phyloP scores from a whole-genome alignment of 768 basidiomycete genomes.

The Clavaria fumosa region DNA sequence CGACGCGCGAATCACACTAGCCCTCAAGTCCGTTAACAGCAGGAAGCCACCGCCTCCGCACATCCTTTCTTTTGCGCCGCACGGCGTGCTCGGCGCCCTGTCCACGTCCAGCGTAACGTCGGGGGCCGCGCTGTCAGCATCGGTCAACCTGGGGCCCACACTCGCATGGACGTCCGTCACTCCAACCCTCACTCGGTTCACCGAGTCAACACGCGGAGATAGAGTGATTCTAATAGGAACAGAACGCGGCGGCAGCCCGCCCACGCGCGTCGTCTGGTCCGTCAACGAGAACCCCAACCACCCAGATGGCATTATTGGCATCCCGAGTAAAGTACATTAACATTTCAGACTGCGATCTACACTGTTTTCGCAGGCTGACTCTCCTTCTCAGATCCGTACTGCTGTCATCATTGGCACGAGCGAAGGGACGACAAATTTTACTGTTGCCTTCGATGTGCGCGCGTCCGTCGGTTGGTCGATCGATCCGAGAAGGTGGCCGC shows the following conservation, averaged over 20 bases:
- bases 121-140: background rate
- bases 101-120: slow-evolving; percentile 1
- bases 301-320: slow-evolving; percentile 1
- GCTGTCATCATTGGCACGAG: background rate
- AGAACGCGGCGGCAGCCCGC: background rate
- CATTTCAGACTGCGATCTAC: too few relatives aligned
- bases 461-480: slow-evolving; percentile 1
- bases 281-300: slow-evolving; percentile 1
- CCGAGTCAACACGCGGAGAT: background rate
- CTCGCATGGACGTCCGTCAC: slow-evolving; percentile 1
- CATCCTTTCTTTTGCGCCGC: too few relatives aligned
- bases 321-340: too few relatives aligned
- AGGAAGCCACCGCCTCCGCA: too few relatives aligned
- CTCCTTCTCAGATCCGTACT: too few relatives aligned
- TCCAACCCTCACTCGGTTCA: background rate
- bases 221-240: background rate
- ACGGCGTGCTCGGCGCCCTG: too few relatives aligned
- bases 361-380: too few relatives aligned
- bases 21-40: background rate
- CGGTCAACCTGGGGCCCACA: slow-evolving; percentile 1
- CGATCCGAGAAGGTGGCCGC: background rate
- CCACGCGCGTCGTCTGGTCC: slow-evolving; percentile 1
- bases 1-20: background rate
- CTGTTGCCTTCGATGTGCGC: background rate
- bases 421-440: background rate